Evolutionary conservation across 495 filamentous ascomycete species (phyloP), one percentile per base, ranked within the genome.

Genomic region (Podospora bellae-mahoneyi): DNA sequence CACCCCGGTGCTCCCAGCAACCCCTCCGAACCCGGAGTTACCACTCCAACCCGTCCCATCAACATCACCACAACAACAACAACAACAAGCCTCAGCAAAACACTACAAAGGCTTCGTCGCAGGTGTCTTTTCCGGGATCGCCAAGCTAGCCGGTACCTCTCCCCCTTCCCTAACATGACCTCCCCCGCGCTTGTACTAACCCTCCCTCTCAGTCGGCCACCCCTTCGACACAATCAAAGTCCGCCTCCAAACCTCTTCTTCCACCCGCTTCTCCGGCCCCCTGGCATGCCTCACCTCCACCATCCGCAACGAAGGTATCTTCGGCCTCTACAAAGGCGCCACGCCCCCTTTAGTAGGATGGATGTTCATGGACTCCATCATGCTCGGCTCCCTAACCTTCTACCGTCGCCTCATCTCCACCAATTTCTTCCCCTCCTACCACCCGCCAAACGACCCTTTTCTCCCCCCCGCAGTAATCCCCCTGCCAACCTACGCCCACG

Each of bases 361-460:
- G 94, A 97, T 97, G 92, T 90, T 94, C 76, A 97, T 98, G 94
- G 94, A 98, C 78, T 91, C 87, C 67, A 80, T 97, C 58, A 97
- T 97, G 95, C 86, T 99, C 48, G 95, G 95, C 23, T 94, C 91
- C 19, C 83, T 99, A 64, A 94, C 91, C 34, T 85, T 95, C 64
- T 97, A 99, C 80, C 91, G 92, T 18, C 89, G 89, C 20, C 71
- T 97, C 28, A 81, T 99, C 1, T 87, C 89, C 60, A 87, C 92
- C 69, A 84, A 93, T 71, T 80, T 97, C 65, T 97, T 95, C 81
- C 86, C 87, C 56, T 75, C 62, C 74, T 84, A 82, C 18, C 67
- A 67, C 0, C 82, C 96, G 3, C 93, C 93, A 7, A 83, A 88
- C 3, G 75, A 92, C 56, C 95, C 93, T 6, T 93, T 97, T 78